Conservation (phyloP, 495 filamentous ascomycete species). For the Parathielavia hyrcaniae region DNA sequence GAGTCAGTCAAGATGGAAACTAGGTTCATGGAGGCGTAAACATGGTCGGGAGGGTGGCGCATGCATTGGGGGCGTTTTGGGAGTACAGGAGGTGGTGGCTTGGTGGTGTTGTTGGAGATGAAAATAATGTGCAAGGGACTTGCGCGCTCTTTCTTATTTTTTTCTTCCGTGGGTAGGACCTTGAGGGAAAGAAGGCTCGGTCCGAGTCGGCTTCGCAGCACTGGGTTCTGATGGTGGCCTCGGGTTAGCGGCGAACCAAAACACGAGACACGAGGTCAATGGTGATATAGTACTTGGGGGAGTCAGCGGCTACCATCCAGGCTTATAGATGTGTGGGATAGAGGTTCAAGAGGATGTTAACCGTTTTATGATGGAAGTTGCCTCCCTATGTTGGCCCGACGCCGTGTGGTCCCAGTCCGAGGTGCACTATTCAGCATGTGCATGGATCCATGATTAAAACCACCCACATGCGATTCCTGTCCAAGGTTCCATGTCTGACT, state of each 20-base stretch:
- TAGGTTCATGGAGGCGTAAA: conserved; percentile 19
- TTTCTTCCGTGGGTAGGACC: too few relatives aligned
- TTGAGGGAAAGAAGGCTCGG: too few relatives aligned
- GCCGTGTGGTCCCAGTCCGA: too few relatives aligned
- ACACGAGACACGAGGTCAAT: not conserved
- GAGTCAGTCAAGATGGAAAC: conserved; percentile 19
- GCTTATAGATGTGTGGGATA: conserved; percentile 27
- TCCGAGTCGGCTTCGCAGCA: not conserved
- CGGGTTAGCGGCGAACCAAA: not conserved
- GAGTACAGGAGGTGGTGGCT: conserved; percentile 13
- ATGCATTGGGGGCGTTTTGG: conserved; percentile 29
- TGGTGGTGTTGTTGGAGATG: not conserved
- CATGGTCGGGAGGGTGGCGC: conserved; percentile 5
- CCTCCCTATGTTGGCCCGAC: too few relatives aligned
- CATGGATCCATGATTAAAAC: too few relatives aligned
- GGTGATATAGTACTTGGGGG: not conserved
- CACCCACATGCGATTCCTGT: too few relatives aligned
- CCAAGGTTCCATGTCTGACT: too few relatives aligned
- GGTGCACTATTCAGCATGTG: too few relatives aligned
- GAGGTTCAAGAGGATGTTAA: conserved; percentile 11
- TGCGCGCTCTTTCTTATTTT: not conserved
- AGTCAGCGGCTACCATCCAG: not conserved
- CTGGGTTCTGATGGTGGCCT: not conserved
- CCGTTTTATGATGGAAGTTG: not conserved
- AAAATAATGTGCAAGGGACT: not conserved